Base-by-base conservation (phyloP, 345 rosid genomes). In the Camelina neglecta region DNA sequence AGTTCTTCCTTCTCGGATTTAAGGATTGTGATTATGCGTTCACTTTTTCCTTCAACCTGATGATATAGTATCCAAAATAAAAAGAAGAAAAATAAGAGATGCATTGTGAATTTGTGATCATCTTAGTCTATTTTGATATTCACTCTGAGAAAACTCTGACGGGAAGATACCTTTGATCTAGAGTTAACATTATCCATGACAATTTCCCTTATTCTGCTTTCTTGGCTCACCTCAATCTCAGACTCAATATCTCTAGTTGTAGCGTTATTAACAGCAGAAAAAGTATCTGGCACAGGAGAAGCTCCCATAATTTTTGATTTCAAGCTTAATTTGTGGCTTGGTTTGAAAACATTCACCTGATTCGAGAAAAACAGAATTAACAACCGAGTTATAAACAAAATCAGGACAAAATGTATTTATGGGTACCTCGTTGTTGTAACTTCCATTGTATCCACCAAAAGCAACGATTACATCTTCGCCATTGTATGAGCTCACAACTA, bases 381-480 rank as follows among this genome's bases (percentile, higher is more conserved):
- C 71, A 75, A 49, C 62, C 16, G 48, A 33, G 33, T 16, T 16
- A n/a, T 11, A 64, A 42, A 56, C 35, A 31, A 21, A 38, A 53
- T 49, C 68, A 61, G 57, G 72, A 23, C 1, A 39, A 15, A 24
- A 58, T 26, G 39, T 64, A 54, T 8, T 7, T 53, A 53, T 5
- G 11, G 49, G 9, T 80, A 94, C 98, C 89, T 92, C 92, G 74
- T 70, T 92, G 87, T 84, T 94, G 75, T 89, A 94, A 72, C 67
- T 90, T 29, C 98, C 98, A 74, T 94, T 87, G 72, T 94, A 94
- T 69, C 97, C 98, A 62, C 98, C 98, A 82, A 92, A 94, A 59
- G 97, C 84, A 44, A 94, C 78, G 3, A 92, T 84, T 64, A 92
- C 68, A 78, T 94, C 93, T 81, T 90, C 97, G 1, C 93, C 93